Evolutionary conservation across 192 early-diverging fungal species (phyloP).

Genomic region (Spinellus fusiger): DNA sequence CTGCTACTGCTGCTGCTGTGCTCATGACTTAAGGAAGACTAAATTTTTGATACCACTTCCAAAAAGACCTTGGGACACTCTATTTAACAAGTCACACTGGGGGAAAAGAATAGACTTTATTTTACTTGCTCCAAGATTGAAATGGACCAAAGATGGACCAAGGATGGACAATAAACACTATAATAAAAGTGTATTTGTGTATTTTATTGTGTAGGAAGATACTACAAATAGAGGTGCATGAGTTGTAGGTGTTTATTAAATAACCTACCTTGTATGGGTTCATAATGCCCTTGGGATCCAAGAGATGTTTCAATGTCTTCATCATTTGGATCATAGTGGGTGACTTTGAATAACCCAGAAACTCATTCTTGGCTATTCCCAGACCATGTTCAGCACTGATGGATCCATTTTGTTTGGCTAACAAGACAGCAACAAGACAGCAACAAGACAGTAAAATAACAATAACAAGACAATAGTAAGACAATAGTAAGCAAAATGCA

Average conservation of each 20-base stretch:
- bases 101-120: too few species aligned
- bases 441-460: background rate
- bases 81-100: too few species aligned
- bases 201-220: slow-evolving; percentile 2
- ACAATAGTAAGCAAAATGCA: background rate
- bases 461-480: background rate
- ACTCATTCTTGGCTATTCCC: slow-evolving; percentile 70
- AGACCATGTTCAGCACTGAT: slow-evolving; percentile 45
- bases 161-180: background rate
- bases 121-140: too few species aligned
- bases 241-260: background rate
- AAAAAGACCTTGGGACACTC: too few species aligned
- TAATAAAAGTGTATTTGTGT: background rate
- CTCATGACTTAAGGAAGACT: too few species aligned
- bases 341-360: slow-evolving; percentile 80
- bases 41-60: too few species aligned
- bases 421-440: background rate
- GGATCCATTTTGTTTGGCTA: slow-evolving; percentile 35
- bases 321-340: slow-evolving; percentile 78
- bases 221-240: background rate
- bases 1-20: too few species aligned
- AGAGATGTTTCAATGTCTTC: slow-evolving; percentile 76
- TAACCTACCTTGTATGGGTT: slow-evolving; percentile 69
- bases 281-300: slow-evolving; percentile 94
- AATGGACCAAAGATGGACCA: too few species aligned